Percentiles rank a stretch among this genome's conserved stretches.
Conservation (phyloP, 2,329 filamentous ascomycete genomes). For the Sporothrix sp. region DNA sequence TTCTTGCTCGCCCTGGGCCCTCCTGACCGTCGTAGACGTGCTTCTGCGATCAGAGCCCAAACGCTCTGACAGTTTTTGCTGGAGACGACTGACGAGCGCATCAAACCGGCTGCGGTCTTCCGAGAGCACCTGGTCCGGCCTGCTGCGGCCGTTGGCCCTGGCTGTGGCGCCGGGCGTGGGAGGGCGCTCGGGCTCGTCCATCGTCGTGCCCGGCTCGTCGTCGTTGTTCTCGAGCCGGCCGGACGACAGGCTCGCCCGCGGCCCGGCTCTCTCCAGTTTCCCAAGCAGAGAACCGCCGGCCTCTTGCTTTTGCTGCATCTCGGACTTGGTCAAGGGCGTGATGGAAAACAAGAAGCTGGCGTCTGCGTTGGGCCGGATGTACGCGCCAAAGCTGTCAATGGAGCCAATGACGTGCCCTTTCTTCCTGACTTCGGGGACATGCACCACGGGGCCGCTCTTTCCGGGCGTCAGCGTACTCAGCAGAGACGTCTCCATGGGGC, state of each 20-base stretch:
- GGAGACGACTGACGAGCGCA: slow-evolving; percentile 12
- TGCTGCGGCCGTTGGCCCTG: too few relatives aligned
- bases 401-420: background rate
- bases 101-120: slow-evolving; percentile 14
- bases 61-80: slow-evolving; percentile 9
- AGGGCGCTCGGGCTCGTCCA: too few relatives aligned
- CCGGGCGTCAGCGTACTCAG: background rate
- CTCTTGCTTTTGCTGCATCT: background rate
- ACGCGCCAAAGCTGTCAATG: slow-evolving; percentile 4
- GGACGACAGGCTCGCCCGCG: too few relatives aligned
- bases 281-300: background rate
- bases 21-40: background rate
- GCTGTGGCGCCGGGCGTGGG: too few relatives aligned
- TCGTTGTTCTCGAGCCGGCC: too few relatives aligned
- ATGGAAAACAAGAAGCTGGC: slow-evolving; percentile 13
- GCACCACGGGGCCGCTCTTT: background rate
- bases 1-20: too few relatives aligned
- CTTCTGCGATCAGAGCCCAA: background rate
- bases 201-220: too few relatives aligned
- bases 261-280: background rate
- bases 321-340: slow-evolving; percentile 3
- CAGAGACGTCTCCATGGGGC: background rate
- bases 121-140: background rate
- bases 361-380: background rate
- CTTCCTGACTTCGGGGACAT: background rate